Conservation (phyloP, 2,329 filamentous ascomycete genomes). For the Colletotrichum somersetense region DNA sequence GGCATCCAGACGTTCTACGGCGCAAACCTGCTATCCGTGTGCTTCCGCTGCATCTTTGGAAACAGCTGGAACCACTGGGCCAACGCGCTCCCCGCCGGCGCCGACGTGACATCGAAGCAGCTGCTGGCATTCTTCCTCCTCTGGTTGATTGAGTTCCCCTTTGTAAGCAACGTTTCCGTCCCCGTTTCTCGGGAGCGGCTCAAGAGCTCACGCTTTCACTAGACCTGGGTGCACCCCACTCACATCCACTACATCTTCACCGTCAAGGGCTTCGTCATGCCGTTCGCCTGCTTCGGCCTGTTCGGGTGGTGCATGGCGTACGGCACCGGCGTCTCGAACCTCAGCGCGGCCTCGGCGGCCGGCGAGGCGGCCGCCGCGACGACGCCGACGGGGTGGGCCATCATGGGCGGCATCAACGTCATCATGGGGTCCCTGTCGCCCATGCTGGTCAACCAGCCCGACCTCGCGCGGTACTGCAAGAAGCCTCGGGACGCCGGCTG, state of each 20-base stretch:
- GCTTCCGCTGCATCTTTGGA: conserved; percentile 52
- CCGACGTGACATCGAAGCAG: conserved; percentile 50
- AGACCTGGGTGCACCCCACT: conserved; percentile 52
- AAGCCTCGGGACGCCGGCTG: conserved; percentile 48
- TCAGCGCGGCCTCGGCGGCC: conserved; percentile 47
- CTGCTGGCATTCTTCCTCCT: conserved; percentile 55
- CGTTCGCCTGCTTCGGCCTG: conserved; percentile 52
- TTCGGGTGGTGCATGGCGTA: conserved; percentile 52
- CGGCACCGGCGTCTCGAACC: conserved; percentile 45
- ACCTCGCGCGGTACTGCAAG: conserved; percentile 52
- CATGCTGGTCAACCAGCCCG: conserved; percentile 53
- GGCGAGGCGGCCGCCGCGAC: conserved; percentile 45
- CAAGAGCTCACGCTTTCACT: neutral
- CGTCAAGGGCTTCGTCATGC: conserved; percentile 52
- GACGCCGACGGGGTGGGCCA: conserved; percentile 52
- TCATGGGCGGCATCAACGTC: conserved; percentile 55
- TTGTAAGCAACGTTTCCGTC: conserved; percentile 44
- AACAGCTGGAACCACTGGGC: conserved; percentile 49
- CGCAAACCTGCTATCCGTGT: conserved; percentile 44
- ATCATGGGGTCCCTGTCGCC: conserved; percentile 53
- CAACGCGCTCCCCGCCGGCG: conserved; percentile 49
- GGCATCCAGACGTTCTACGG: conserved; percentile 46
- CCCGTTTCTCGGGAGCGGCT: neutral
- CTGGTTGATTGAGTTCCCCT: conserved; percentile 55
- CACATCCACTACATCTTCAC: conserved; percentile 53